phyloP scores from a whole-genome alignment of 1,284 basidiomycete species.

The Tranzscheliella williamsii region DNA sequence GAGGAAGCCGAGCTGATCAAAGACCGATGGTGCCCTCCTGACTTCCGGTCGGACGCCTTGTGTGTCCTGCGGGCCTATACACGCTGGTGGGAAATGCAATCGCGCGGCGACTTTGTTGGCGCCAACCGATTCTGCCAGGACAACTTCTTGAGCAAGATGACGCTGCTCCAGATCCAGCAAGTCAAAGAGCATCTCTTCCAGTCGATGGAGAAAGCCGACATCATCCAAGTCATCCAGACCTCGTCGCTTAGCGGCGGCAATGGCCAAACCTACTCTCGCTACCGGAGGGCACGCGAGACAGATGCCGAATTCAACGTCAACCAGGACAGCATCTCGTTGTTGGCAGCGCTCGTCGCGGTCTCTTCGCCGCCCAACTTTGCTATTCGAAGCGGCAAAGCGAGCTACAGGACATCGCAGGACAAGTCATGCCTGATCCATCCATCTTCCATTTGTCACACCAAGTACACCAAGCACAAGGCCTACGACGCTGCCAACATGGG shows the following conservation, averaged over 20 bases:
- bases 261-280: constrained; percentile 15
- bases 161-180: constrained; percentile 79
- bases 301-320: constrained; percentile 68
- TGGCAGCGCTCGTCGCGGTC: constrained; percentile 82
- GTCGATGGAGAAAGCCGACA: constrained; percentile 71
- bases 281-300: constrained; percentile 39
- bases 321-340: constrained; percentile 74
- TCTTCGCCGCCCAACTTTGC: constrained; percentile 93
- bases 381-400: constrained; percentile 74
- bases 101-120: constrained; percentile 48
- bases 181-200: constrained; percentile 80
- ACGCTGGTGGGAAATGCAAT: constrained; percentile 67
- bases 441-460: constrained; percentile 81
- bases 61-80: constrained; percentile 81
- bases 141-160: constrained; percentile 86
- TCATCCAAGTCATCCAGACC: constrained; percentile 47
- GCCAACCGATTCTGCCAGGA: constrained; percentile 80
- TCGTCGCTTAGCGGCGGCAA: constrained; percentile 14
- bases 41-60: constrained; percentile 83
- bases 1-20: constrained; percentile 70
- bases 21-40: constrained; percentile 75
- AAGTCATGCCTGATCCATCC: constrained; percentile 84
- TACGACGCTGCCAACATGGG: constrained; percentile 63
- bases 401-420: constrained; percentile 78
- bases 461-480: constrained; percentile 66